Percentiles rank a stretch among this genome's conserved stretches.
Conservation (phyloP, 192 early-diverging fungal genomes). For the Coemansia sp. region DNA sequence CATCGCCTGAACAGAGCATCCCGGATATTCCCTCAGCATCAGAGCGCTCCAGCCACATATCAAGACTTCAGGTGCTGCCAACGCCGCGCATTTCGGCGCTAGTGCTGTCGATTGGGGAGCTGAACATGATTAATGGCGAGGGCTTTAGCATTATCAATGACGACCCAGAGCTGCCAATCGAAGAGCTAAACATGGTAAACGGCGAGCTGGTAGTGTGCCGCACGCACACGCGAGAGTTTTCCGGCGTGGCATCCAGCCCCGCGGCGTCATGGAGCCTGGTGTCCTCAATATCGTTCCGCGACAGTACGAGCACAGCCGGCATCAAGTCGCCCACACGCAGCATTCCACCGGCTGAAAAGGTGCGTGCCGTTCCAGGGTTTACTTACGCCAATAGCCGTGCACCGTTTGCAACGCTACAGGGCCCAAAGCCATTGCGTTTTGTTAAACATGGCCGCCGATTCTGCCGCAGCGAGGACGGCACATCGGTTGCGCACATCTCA, state of each 20-base stretch:
- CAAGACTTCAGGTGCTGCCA: neutral
- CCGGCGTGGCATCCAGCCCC: neutral
- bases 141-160: too few relatives aligned
- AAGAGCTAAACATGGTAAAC: slow-evolving; percentile 27
- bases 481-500: neutral
- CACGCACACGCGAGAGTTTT: neutral
- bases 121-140: slow-evolving; percentile 19
- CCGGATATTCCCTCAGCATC: neutral
- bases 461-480: neutral
- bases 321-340: neutral
- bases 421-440: slow-evolving; percentile 9
- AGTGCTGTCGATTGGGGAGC: slow-evolving; percentile 35
- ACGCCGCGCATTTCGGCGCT: slow-evolving; percentile 4
- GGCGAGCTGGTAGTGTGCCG: slow-evolving; percentile 5
- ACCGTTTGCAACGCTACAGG: slow-evolving; percentile 8
- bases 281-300: slow-evolving; percentile 9
- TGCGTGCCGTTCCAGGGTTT: neutral
- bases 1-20: slow-evolving; percentile 1
- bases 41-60: neutral
- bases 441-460: slow-evolving; percentile 2
- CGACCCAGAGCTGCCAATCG: slow-evolving; percentile 31
- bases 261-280: slow-evolving; percentile 14
- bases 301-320: slow-evolving; percentile 1
- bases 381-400: neutral
- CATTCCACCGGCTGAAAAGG: neutral